Conservation (phyloP, 495 filamentous ascomycete species). For the Aspergillus funiculosus region DNA sequence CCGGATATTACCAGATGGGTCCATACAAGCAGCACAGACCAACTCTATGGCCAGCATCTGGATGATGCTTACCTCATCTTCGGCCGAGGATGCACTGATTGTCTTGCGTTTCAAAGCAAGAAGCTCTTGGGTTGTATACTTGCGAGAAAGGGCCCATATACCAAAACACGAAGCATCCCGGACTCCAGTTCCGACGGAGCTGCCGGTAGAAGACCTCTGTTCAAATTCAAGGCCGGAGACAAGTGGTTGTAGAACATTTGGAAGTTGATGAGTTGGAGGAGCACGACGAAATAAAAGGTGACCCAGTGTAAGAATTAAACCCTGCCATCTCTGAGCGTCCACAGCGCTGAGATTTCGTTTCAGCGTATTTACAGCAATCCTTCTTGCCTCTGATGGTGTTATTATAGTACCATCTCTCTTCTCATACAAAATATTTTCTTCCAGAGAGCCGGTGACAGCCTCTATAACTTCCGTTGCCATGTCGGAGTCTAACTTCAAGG, state of each 20-base stretch:
- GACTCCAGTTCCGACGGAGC: conserved; percentile 85
- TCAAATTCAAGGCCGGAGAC: conserved; percentile 76
- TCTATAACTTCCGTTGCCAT: conserved; percentile 84
- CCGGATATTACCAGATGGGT: conserved; percentile 87
- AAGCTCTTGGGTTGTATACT: conserved; percentile 77
- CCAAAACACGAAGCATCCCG: conserved; percentile 94
- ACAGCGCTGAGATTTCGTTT: conserved; percentile 64
- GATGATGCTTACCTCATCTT: conserved; percentile 43
- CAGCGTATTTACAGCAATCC: conserved; percentile 26
- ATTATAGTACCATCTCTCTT: conserved; percentile 37
- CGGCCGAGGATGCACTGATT: conserved; percentile 25
- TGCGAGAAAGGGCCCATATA: conserved; percentile 83
- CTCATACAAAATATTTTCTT: conserved; percentile 69
- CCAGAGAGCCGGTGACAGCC: conserved; percentile 67
- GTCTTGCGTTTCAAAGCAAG: conserved; percentile 49
- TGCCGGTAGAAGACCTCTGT: conserved; percentile 72
- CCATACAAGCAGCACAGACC: conserved; percentile 74
- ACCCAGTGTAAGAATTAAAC: conserved; percentile 76
- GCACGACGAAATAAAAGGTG: conserved; percentile 78
- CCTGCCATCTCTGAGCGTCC: conserved; percentile 84
- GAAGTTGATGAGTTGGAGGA: conserved; percentile 58
- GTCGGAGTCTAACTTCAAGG: conserved; percentile 65
- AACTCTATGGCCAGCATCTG: conserved; percentile 77
- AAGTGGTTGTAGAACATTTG: conserved; percentile 64
- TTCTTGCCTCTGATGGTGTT: conserved; percentile 32